phyloP scores from a whole-genome alignment of 2,329 filamentous ascomycete genomes.

The Septoria petroselini region DNA sequence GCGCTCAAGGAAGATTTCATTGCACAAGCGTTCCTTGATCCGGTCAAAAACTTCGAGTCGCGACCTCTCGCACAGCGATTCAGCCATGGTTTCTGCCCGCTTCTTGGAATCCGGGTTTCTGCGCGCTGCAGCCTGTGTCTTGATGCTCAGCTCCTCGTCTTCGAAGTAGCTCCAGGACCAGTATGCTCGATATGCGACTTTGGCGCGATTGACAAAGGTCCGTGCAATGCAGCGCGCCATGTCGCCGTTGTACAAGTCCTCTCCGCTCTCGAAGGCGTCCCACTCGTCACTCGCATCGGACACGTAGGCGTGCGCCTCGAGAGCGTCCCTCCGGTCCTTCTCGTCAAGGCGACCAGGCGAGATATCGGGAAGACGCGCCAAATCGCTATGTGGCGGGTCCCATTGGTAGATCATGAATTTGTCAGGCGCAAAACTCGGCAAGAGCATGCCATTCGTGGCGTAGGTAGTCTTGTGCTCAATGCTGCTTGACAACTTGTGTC shows the following conservation, averaged over 20 bases:
- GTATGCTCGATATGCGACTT: conserved; percentile 22
- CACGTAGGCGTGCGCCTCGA: not conserved
- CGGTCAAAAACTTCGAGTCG: conserved; percentile 23
- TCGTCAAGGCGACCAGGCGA: conserved; percentile 10
- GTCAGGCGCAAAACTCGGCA: conserved; percentile 5
- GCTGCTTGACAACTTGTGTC: conserved; percentile 1
- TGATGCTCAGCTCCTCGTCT: conserved; percentile 21
- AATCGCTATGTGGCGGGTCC: conserved; percentile 9
- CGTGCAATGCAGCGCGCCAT: conserved; percentile 19
- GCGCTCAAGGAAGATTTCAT: conserved; percentile 23
- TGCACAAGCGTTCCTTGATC: conserved; percentile 25
- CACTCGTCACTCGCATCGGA: conserved; percentile 27
- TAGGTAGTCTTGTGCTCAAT: not conserved
- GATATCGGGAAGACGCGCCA: conserved; percentile 3
- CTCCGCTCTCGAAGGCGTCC: conserved; percentile 19
- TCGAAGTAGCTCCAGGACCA: conserved; percentile 26
- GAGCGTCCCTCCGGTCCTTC: conserved; percentile 16
- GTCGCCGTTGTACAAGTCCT: conserved; percentile 2
- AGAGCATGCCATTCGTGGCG: conserved; percentile 4
- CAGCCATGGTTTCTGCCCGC: conserved; percentile 8
- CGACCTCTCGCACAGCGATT: conserved; percentile 21
- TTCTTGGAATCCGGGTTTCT: conserved; percentile 10
- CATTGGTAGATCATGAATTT: conserved; percentile 22
- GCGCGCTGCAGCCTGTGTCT: conserved; percentile 17
- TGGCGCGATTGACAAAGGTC: conserved; percentile 26